Base-by-base conservation (phyloP, 2,329 filamentous ascomycete genomes). In the Hypoxylon sp. region DNA sequence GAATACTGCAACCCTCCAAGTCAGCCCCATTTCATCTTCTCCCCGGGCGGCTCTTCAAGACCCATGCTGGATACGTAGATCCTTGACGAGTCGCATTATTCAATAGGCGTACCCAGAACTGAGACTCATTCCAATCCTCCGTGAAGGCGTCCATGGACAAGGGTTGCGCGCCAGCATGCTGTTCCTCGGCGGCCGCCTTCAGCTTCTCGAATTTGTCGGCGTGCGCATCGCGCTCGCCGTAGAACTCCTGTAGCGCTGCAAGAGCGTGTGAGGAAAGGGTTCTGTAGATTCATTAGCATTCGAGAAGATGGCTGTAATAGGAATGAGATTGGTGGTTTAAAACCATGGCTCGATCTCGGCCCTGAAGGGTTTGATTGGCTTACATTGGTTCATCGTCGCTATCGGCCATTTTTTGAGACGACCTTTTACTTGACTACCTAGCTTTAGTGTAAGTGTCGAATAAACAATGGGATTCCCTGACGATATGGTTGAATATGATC, bases 101-200 rank as follows among this genome's bases (percentile, higher is more conserved):
- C n/a, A 41, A 34, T 19, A 53, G 41, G 76, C 83, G 41, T 82
- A 92, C 90, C 92, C 93, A 96, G 75, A 96, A 96, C 79, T 95
- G 92, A 68, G 88, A 91, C 75, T 91, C 87, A 75, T 94, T 93
- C 93, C 93, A 96, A 78, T 95, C 90, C 79, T 95, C 93, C 1
- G 84, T 84, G 74, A 95, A 96, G 1, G 86, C 82, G 30, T 91
- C 88, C 87, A 95, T 95, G 14, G 81, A 83, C 60, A 86, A 68
- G 41, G 78, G 76, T 32, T 71, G 50, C n/a, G 36, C 32, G 46
- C 50, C 84, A 83, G 30, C 46, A 17, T 65, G 71, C 13, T 85
- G 82, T 50, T 85, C 81, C 75, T 92, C 90, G 1, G 89, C 88
- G 36, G 84, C 82, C 10, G 82, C 81, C 79, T 89, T 89, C 57